Evolutionary conservation across 2,329 filamentous ascomycete genomes (phyloP).

Genomic region (Penicillium sp.): DNA sequence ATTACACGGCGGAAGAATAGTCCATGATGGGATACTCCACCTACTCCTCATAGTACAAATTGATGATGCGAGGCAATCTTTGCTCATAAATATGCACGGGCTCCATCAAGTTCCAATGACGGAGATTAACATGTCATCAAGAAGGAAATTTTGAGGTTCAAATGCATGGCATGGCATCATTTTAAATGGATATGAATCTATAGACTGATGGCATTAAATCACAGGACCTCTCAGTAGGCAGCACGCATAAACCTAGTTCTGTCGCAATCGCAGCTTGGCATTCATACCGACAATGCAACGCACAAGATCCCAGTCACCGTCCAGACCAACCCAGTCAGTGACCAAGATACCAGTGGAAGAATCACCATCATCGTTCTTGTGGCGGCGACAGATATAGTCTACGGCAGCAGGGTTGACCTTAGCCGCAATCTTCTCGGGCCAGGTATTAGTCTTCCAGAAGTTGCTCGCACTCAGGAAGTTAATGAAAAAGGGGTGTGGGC

Average conservation of each 20-base stretch:
- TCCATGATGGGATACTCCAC: too few relatives aligned
- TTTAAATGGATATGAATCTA: neutral
- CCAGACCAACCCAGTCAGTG: slow-evolving; percentile 86
- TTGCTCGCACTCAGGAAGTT: slow-evolving; percentile 92
- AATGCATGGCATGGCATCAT: neutral
- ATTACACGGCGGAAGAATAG: too few relatives aligned
- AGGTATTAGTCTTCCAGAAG: slow-evolving; percentile 88
- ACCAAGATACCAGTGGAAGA: slow-evolving; percentile 84
- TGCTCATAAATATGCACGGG: too few relatives aligned
- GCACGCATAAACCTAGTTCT: slow-evolving; percentile 14
- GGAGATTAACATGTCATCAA: neutral
- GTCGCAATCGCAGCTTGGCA: slow-evolving; percentile 52
- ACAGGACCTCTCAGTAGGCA: neutral
- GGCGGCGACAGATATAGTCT: slow-evolving; percentile 56
- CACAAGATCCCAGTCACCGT: slow-evolving; percentile 87
- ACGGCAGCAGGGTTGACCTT: slow-evolving; percentile 78
- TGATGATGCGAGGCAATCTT: too few relatives aligned
- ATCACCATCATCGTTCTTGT: slow-evolving; percentile 59
- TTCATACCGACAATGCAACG: slow-evolving; percentile 91
- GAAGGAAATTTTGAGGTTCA: neutral
- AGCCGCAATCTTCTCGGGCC: slow-evolving; percentile 87
- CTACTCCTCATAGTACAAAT: too few relatives aligned
- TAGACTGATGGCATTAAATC: neutral
- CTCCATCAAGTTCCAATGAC: too few relatives aligned
- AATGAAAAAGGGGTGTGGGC: slow-evolving; percentile 68